Conservation (phyloP, 2,329 filamentous ascomycete genomes). For the Leptographium lundbergii region DNA sequence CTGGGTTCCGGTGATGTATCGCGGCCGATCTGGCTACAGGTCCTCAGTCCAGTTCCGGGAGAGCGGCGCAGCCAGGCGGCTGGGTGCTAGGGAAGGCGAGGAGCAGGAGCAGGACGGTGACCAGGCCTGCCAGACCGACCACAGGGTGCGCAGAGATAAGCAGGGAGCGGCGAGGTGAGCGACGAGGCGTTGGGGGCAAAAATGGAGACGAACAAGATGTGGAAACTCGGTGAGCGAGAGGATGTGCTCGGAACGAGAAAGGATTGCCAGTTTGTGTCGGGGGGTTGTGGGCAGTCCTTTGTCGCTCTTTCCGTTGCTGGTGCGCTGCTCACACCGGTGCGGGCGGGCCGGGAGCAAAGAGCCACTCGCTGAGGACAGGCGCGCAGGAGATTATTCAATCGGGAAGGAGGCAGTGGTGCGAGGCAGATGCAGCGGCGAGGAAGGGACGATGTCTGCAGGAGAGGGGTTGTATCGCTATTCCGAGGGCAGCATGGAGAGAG, state of each 20-base stretch:
- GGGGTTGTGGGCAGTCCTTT: neutral
- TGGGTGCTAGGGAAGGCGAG: too few relatives aligned
- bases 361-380: conserved; percentile 6
- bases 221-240: conserved; percentile 3
- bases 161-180: neutral
- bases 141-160: neutral
- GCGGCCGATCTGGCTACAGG: neutral
- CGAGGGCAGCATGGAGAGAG: neutral
- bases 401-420: neutral
- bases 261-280: neutral
- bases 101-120: too few relatives aligned
- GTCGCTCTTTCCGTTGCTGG: neutral
- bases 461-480: neutral
- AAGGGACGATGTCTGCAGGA: neutral
- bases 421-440: neutral
- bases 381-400: neutral
- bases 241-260: neutral
- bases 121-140: neutral
- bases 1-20: neutral
- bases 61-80: too few relatives aligned
- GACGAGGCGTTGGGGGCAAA: neutral
- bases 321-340: conserved; percentile 6
- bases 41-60: too few relatives aligned
- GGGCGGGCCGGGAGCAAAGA: conserved; percentile 1
- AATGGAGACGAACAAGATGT: neutral